A percentile compares a stretch with the other conserved stretches of the same genome.
Conservation (phyloP, 1,284 basidiomycete species). For the Ganoderma boninense region DNA sequence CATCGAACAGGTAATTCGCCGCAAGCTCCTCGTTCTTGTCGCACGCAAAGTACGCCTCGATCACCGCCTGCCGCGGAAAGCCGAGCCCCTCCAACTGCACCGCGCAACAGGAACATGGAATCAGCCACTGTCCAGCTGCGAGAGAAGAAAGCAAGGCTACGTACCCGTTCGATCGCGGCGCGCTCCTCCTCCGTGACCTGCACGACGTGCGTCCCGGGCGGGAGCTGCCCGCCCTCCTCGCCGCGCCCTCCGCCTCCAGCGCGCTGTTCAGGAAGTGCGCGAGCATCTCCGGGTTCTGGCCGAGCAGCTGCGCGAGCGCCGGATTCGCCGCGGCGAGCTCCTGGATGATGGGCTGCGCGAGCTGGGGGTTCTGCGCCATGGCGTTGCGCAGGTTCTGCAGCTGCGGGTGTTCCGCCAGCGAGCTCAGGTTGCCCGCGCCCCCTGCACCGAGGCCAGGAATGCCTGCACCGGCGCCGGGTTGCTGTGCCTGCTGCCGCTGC, state of each 20-base stretch:
- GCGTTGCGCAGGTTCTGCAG: constrained; percentile 76
- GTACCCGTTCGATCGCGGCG: constrained; percentile 86
- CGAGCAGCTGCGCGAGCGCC: constrained; percentile 70
- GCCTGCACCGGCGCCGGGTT: constrained; percentile 29
- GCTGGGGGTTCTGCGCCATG: constrained; percentile 78
- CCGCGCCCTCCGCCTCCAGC: constrained; percentile 45
- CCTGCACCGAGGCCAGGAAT: constrained; percentile 35
- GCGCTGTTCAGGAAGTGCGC: constrained; percentile 66
- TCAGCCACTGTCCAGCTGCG: constrained; percentile 14
- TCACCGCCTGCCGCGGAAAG: constrained; percentile 79
- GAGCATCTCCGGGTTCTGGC: constrained; percentile 76
- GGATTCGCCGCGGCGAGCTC: constrained; percentile 84
- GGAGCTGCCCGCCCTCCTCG: constrained; percentile 60
- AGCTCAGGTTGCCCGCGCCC: constrained; percentile 57
- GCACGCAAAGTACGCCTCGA: constrained; percentile 92
- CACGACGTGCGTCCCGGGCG: constrained; percentile 74
- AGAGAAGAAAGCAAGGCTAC: constrained; percentile 39
- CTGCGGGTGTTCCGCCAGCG: constrained; percentile 68
- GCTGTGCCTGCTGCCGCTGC: constrained; percentile 67
- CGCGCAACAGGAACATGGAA: constrained; percentile 16
- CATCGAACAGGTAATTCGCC: constrained; percentile 91
- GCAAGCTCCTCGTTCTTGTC: constrained; percentile 96
- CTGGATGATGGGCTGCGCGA: constrained; percentile 85
- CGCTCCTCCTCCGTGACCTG: constrained; percentile 86
- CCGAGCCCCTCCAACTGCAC: constrained; percentile 84